Conservation (phyloP, 2,329 filamentous ascomycete genomes). For the Alternaria consortialis region DNA sequence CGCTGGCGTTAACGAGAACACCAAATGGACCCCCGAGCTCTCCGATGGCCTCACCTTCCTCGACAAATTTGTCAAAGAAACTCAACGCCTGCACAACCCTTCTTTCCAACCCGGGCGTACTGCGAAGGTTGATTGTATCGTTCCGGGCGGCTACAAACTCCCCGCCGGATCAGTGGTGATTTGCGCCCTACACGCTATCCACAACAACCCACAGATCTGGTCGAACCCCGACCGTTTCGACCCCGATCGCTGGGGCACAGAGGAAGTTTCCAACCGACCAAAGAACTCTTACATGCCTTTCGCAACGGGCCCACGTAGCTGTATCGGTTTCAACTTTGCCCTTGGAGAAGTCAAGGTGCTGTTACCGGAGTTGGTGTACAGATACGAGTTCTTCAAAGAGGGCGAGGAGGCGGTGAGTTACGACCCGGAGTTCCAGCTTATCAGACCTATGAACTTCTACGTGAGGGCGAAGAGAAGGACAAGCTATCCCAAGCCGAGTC, state of each 20-base stretch:
- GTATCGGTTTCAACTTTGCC: constrained; percentile 26
- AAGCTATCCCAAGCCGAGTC: constrained; percentile 15
- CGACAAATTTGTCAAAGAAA: constrained; percentile 36
- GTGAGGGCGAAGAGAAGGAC: constrained; percentile 22
- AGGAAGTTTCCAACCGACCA: constrained; percentile 50
- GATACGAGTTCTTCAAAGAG: constrained; percentile 23
- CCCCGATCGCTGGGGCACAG: constrained; percentile 67
- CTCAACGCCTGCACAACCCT: constrained; percentile 31
- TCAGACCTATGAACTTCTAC: constrained; percentile 25
- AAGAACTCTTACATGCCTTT: constrained; percentile 26
- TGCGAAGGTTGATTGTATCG: constrained; percentile 63
- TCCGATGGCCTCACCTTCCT: constrained; percentile 30
- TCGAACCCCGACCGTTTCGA: constrained; percentile 66
- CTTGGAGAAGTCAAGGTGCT: constrained; percentile 21
- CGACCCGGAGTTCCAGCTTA: constrained; percentile 25
- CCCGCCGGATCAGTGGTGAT: constrained; percentile 64
- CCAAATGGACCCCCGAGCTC: constrained; percentile 28
- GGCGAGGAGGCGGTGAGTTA: constrained; percentile 18
- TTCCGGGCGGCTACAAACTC: constrained; percentile 68
- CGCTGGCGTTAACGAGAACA: constrained; percentile 25
- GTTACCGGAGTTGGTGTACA: constrained; percentile 17
- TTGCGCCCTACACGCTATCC: constrained; percentile 57
- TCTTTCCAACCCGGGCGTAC: constrained; percentile 61
- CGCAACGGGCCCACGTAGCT: constrained; percentile 19
- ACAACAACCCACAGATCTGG: constrained; percentile 65